Conservation (phyloP, 495 filamentous ascomycete species). For the Bombardia bombarda region DNA sequence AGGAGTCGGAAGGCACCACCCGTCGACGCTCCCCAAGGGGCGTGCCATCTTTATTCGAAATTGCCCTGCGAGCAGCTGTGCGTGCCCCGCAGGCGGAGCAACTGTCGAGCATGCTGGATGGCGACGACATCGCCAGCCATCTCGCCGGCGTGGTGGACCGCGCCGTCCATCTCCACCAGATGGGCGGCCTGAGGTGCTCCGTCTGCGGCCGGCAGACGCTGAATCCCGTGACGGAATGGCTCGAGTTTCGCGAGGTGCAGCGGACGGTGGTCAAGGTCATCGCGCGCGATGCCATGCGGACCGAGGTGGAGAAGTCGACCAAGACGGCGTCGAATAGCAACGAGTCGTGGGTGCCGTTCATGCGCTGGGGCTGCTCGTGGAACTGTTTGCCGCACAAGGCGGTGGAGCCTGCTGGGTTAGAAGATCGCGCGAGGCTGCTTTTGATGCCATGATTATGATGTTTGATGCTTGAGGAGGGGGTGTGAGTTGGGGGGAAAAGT, state of each 20-base stretch:
- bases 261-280: background rate
- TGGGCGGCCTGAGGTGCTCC: conserved; percentile 16
- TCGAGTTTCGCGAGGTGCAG: conserved; percentile 20
- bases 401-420: background rate
- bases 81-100: conserved; percentile 4
- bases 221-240: conserved; percentile 19
- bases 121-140: conserved; percentile 1
- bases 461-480: no score
- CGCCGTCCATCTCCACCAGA: conserved; percentile 4
- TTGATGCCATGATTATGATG: background rate
- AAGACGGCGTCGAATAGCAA: background rate
- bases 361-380: conserved; percentile 59
- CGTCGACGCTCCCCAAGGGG: no score
- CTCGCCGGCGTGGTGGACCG: conserved; percentile 1
- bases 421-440: background rate
- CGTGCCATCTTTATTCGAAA: conserved; percentile 17
- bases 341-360: conserved; percentile 49
- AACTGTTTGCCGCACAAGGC: conserved; percentile 41
- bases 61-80: conserved; percentile 11
- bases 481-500: no score
- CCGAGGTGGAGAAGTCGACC: background rate
- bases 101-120: background rate
- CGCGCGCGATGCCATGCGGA: background rate
- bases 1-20: background rate
- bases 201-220: conserved; percentile 17